Evolutionary conservation across 2,329 filamentous ascomycete genomes (phyloP), one percentile per base, ranked within the genome.

Genomic region (Tolypocladium album): DNA sequence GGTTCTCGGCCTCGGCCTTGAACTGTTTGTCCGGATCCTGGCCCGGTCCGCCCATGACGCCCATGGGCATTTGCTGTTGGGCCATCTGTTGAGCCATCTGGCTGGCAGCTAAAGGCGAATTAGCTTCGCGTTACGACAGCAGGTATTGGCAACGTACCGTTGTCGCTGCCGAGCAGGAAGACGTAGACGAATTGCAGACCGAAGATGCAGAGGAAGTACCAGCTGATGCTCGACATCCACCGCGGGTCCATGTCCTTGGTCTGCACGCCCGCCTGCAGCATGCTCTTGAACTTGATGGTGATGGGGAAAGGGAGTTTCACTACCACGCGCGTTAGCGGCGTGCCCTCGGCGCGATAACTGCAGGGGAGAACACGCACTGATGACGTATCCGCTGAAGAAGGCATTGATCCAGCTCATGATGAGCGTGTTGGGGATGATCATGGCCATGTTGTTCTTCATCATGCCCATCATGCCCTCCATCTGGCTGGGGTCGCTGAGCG

Each of bases 401-500:
- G 94, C 92, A 77, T 99, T 99, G 73, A 99, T 97, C 94, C 94
- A 99, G 66, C 93, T 94, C 94, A 99, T 99, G 67, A 99, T 99
- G 72, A 99, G 77, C 7, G 92, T 97, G 76, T 99, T 96, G 56
- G 94, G 94, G 61, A 99, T 91, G 79, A 99, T 97, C 94, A 97
- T 99, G 65, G 94, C 93, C 89, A 99, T 96, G 72, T 99, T 96
- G 61, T 92, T 92, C 84, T 99, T 99, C 90, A 99, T 96, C 91
- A 96, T 96, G 67, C 94, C 93, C 94, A 99, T 99, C 94, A 99
- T 99, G 67, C 92, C 93, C 72, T 99, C 95, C 94, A 99, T 99
- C 61, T 90, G 91, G 56, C 88, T 88, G 27, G 95, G 95, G 73
- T 99, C 94, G 13, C 88, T 90, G 85, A 99, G 92, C 4, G 94